phyloP scores from a whole-genome alignment of 768 basidiomycete species.

The Russula abietina region DNA sequence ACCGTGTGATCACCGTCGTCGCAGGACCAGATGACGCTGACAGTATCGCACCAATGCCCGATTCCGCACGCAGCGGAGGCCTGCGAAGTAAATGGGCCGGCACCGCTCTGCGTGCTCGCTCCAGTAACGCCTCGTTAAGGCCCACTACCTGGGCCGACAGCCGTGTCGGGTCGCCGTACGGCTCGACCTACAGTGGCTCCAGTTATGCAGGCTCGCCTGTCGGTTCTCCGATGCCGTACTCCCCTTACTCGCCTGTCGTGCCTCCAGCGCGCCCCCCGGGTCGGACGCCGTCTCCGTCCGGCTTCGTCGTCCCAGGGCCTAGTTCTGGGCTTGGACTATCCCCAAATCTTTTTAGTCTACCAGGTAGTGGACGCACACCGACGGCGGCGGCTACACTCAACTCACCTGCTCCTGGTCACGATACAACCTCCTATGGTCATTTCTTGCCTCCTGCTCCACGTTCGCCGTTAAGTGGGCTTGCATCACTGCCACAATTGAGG shows the following conservation, averaged over 20 bases:
- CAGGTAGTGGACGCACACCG: conserved; percentile 20
- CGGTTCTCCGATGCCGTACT: conserved; percentile 29
- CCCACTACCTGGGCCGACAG: conserved; percentile 49
- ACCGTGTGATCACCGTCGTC: conserved; percentile 48
- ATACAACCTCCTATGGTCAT: conserved; percentile 27
- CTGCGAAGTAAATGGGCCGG: conserved; percentile 66
- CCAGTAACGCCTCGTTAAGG: conserved; percentile 26
- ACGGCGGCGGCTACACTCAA: conserved; percentile 30
- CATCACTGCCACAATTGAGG: conserved; percentile 3
- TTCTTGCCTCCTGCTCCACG: conserved; percentile 37
- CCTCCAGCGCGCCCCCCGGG: conserved; percentile 4
- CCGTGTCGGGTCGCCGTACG: conserved; percentile 33
- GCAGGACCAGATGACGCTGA: conserved; percentile 63
- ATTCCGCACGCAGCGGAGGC: conserved; percentile 44
- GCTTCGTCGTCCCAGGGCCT: conserved; percentile 10
- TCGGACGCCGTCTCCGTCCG: conserved; percentile 1
- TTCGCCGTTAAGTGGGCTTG: conserved; percentile 22
- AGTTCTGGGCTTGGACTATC: conserved; percentile 19
- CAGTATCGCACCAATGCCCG: conserved; percentile 59
- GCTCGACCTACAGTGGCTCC: conserved; percentile 10
- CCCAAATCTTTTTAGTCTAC: conserved; percentile 3
- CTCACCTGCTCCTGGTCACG: conserved; percentile 23
- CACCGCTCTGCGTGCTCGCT: conserved; percentile 53
- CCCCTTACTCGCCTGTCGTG: conserved; percentile 30
- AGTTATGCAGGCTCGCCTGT: conserved; percentile 35